A percentile compares a stretch with the other conserved stretches of the same genome.
phyloP scores from a whole-genome alignment of 306 rosid species.

The Pyrus communis region DNA sequence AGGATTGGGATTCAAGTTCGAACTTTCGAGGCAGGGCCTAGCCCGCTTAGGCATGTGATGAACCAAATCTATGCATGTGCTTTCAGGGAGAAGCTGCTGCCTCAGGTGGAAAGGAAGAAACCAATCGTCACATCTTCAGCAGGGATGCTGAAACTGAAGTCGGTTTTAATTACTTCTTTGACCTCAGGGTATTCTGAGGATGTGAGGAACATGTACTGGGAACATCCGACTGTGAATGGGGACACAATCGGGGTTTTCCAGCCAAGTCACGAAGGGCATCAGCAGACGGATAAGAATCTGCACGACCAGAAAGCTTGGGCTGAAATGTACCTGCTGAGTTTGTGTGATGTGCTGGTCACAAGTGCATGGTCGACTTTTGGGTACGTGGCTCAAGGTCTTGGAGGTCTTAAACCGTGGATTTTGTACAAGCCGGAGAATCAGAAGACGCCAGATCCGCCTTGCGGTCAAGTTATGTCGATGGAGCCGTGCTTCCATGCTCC shows the following conservation, averaged over 20 bases:
- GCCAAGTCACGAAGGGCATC: conserved; percentile 71
- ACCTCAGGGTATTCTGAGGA: conserved; percentile 53
- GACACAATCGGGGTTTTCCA: conserved; percentile 53
- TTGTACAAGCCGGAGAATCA: conserved; percentile 59
- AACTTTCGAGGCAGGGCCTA: conserved; percentile 44
- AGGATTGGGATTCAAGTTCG: conserved; percentile 66
- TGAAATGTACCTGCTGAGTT: conserved; percentile 65
- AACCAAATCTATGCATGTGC: conserved; percentile 60
- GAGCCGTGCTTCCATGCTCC: conserved; percentile 89
- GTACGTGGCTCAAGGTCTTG: conserved; percentile 78
- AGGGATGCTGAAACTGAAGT: conserved; percentile 34
- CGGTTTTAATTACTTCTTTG: conserved; percentile 57
- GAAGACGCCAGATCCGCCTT: conserved; percentile 49
- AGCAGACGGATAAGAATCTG: conserved; percentile 49
- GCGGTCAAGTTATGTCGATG: conserved; percentile 58
- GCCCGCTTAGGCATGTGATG: conserved; percentile 54
- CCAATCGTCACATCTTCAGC: conserved; percentile 15
- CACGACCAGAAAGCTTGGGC: conserved; percentile 74
- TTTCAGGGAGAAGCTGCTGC: conserved; percentile 41
- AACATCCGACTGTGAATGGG: conserved; percentile 52
- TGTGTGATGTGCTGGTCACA: conserved; percentile 49
- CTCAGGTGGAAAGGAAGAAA: conserved; percentile 31
- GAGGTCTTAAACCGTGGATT: conserved; percentile 73
- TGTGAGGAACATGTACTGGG: conserved; percentile 61
- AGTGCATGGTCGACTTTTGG: conserved; percentile 85